Evolutionary conservation across 2,329 filamentous ascomycete species (phyloP).

Genomic region (Lasiodiplodia sp.): DNA sequence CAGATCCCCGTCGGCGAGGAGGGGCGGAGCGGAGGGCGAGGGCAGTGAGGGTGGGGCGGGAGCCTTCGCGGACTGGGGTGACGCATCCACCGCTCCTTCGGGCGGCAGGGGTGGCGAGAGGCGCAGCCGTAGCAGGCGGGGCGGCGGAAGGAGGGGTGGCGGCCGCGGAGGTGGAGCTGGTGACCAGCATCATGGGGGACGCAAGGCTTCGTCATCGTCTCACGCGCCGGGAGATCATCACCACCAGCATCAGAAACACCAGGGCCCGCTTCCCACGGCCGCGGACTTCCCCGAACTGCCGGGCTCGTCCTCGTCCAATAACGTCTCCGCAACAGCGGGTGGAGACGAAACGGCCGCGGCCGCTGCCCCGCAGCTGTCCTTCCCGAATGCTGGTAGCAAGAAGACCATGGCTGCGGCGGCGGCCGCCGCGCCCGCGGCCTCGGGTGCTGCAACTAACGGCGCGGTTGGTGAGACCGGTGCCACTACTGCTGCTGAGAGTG

Average conservation of each 20-base stretch:
- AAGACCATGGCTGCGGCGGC: background rate
- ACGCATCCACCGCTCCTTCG: constrained; percentile 32
- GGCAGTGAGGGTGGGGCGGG: constrained; percentile 29
- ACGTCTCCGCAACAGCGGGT: background rate
- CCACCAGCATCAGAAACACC: constrained; percentile 35
- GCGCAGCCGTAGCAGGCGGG: constrained; percentile 41
- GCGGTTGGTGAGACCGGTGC: background rate
- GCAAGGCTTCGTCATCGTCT: constrained; percentile 35
- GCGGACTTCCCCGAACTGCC: constrained; percentile 58
- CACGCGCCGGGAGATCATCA: constrained; percentile 11
- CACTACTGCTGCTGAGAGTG: background rate
- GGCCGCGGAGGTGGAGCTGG: constrained; percentile 33
- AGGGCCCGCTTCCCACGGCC: constrained; percentile 43
- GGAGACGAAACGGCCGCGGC: background rate
- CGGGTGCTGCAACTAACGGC: background rate
- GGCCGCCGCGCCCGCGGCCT: background rate
- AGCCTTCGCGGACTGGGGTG: background rate
- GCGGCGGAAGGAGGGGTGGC: background rate
- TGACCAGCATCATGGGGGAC: background rate
- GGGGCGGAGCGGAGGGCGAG: constrained; percentile 41
- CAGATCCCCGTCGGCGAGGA: constrained; percentile 40
- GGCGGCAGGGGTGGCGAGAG: constrained; percentile 38
- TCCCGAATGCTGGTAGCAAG: constrained; percentile 6
- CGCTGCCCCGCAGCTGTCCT: constrained; percentile 9
- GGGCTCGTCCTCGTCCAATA: constrained; percentile 17